Conservation (phyloP, 2,329 filamentous ascomycete genomes). For the Karstenula rhodostoma region DNA sequence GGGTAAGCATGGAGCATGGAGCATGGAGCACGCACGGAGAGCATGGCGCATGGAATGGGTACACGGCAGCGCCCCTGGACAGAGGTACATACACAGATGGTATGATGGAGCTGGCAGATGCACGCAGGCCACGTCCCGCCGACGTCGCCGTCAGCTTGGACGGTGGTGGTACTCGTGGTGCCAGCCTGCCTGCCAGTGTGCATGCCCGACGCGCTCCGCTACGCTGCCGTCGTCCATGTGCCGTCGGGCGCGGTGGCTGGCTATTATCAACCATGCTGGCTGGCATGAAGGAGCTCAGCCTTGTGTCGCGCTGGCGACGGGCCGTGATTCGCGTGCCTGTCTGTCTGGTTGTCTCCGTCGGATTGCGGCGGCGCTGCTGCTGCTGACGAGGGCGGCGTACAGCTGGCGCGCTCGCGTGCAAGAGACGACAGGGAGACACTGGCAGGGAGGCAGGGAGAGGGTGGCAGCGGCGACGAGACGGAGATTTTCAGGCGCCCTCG, state of each 20-base stretch:
- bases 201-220: neutral
- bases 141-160: conserved; percentile 5
- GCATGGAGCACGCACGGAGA: too few relatives aligned
- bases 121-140: neutral
- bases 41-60: neutral
- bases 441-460: neutral
- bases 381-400: neutral
- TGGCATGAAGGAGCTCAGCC: conserved; percentile 4
- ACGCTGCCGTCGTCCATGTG: neutral
- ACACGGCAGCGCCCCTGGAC: conserved; percentile 10
- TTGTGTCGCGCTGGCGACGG: conserved; percentile 10
- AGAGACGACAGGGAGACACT: neutral
- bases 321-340: neutral
- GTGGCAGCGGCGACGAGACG: neutral
- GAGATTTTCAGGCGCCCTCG: conserved; percentile 20
- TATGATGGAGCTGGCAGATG: neutral
- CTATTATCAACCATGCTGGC: conserved; percentile 11
- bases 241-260: conserved; percentile 5
- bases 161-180: neutral
- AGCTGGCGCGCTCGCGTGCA: neutral
- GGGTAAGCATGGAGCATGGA: conserved; percentile 6
- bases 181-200: too few relatives aligned
- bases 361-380: neutral
- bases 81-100: too few relatives aligned
- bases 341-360: too few relatives aligned